These are phyloP conservation scores for Entomortierella beljakovae DNA, from an alignment of 192 early-diverging fungal species.

Conservation along the genomic window DNA sequence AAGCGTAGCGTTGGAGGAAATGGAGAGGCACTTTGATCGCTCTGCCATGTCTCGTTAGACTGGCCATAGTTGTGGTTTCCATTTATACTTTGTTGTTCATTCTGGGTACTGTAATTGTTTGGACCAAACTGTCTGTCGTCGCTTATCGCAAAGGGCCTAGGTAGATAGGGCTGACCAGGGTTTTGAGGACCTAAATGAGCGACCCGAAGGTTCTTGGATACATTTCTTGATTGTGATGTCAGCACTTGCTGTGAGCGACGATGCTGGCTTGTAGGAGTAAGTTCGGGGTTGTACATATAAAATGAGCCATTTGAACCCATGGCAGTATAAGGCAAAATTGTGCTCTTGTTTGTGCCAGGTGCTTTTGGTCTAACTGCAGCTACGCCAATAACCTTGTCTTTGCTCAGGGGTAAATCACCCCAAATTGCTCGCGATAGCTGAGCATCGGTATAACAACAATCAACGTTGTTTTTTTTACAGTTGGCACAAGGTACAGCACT, in stretches of 20 bases:
- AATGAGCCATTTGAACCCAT: not conserved
- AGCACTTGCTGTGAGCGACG: constrained; percentile 13
- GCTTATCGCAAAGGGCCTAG: not conserved
- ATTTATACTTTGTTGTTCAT: no score
- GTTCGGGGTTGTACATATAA: not conserved
- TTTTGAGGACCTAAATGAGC: constrained; percentile 22
- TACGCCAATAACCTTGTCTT: constrained; percentile 28
- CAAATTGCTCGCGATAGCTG: constrained; percentile 29
- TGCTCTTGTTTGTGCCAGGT: not conserved
- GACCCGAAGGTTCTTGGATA: constrained; percentile 6
- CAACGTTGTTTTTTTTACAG: constrained; percentile 26
- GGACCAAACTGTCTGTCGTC: not conserved
- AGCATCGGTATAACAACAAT: constrained; percentile 32
- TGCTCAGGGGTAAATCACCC: constrained; percentile 31
- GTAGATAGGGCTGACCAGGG: not conserved
- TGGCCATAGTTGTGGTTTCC: not conserved
- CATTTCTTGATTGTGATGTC: constrained; percentile 2
- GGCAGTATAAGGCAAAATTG: not conserved
- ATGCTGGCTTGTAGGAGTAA: not conserved
- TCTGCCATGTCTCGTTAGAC: no score
- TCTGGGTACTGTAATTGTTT: no score
- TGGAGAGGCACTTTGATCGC: no score
- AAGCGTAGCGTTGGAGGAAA: no score
- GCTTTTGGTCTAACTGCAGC: constrained; percentile 12
- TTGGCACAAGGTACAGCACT: constrained; percentile 25